Percentiles rank a stretch among this genome's conserved stretches.
These are phyloP conservation scores for Ceratorhiza oryzae-sativae DNA, from an alignment of 1,284 basidiomycete genomes.

Conservation along the genomic window DNA sequence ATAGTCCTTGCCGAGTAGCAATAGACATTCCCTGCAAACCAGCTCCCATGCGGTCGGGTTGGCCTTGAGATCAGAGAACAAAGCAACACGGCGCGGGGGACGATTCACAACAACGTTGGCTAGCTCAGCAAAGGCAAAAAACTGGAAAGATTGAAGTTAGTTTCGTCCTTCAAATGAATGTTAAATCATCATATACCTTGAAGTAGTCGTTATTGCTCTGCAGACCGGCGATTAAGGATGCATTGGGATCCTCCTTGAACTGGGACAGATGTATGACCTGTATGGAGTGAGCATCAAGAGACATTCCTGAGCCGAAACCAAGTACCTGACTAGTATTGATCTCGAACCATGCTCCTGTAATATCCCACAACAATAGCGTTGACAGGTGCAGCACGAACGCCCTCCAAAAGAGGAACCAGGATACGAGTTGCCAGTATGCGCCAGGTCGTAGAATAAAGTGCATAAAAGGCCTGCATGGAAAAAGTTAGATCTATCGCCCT, in stretches of 20 bases:
- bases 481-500: too few relatives aligned
- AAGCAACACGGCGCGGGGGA: conserved; percentile 13
- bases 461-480: conserved; percentile 32
- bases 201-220: conserved; percentile 33
- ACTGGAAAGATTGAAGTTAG: not conserved
- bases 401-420: conserved; percentile 14
- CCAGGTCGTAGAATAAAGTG: conserved; percentile 21
- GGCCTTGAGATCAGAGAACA: conserved; percentile 42
- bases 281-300: not conserved
- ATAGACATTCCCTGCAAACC: conserved; percentile 40
- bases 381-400: conserved; percentile 26
- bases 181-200: conserved; percentile 10
- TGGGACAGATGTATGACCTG: conserved; percentile 32
- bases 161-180: not conserved
- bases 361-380: conserved; percentile 22
- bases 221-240: conserved; percentile 21
- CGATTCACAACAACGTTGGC: conserved; percentile 30
- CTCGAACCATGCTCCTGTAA: conserved; percentile 34
- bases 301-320: not conserved
- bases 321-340: conserved; percentile 30
- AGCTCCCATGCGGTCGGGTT: conserved; percentile 39
- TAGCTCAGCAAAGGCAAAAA: conserved; percentile 34
- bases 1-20: conserved; percentile 43
- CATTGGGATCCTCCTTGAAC: conserved; percentile 36
- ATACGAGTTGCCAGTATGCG: conserved; percentile 21